Evolutionary conservation across 495 filamentous ascomycete species (phyloP), one percentile per base, ranked within the genome.

Genomic region (Aspergillus sparsus): DNA sequence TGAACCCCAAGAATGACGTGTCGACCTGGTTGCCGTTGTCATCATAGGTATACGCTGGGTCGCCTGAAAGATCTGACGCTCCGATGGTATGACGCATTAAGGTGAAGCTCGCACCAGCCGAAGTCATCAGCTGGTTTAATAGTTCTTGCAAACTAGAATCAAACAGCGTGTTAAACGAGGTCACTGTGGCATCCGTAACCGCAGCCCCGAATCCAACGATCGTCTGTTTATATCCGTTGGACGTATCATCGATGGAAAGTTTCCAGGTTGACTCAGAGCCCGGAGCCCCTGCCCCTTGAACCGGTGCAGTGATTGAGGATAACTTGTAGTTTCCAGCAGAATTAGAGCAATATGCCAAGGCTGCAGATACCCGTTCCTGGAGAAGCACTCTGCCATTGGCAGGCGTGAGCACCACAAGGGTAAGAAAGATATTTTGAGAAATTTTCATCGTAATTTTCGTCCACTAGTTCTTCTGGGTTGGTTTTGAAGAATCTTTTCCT

Each of bases 71-170:
- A 57, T 85, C 82, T 12, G 79, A 82, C 2, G 82, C 71, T 11
- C 74, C 82, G 46, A 85, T 82, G 2, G 81, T 82, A 63, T 85
- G 82, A 3, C 82, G 77, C 64, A 84, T 74, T 58, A 85, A 65
- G 46, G 67, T 57, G 60, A 83, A 82, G 49, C 74, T 74, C 35
- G 78, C 80, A 12, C 82, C 82, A 6, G 68, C 66, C 12, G 67
- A 54, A 7, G 78, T 78, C 68, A 84, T 68, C 13, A 85, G 64
- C 35, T 81, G 73, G 42, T 77, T 69, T 21, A 83, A 69, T 1
- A 84, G 71, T 53, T 76, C 64, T 46, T 69, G 65, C 12, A 75
- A 72, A 8, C 65, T 73, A 47, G 70, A 65, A 21, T 71, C 63
- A 10, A 59, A 63, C 5, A 85, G 69, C 0, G 70, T 71, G 51